Conservation (phyloP, 164 flowering plant species). For the Annona squamosa region DNA sequence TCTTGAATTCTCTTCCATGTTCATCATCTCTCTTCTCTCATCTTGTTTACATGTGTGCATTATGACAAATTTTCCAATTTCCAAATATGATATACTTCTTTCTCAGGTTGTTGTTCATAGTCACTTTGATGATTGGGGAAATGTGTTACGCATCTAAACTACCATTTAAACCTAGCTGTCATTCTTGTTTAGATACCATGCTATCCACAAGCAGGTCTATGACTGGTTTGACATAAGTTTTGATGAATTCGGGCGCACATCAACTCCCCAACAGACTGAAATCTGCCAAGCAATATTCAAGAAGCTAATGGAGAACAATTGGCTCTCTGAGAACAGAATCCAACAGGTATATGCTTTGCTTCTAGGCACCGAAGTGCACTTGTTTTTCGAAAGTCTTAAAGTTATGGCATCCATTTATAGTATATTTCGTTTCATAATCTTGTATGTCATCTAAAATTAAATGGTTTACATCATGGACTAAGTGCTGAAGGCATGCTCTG, state of each 20-base stretch:
- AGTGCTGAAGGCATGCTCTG: no score
- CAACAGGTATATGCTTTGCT: conserved; percentile 49
- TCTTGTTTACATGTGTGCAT: neutral
- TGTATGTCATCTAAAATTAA: no score
- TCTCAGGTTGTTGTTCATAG: neutral
- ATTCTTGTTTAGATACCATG: conserved; percentile 54
- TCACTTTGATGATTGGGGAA: neutral
- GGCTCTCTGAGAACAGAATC: conserved; percentile 85
- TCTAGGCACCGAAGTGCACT: neutral
- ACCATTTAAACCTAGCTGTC: neutral
- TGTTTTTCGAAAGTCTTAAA: no score
- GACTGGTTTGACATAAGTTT: conserved; percentile 88
- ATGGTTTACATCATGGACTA: no score
- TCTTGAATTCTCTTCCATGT: neutral
- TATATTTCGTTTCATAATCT: no score
- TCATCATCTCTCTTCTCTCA: neutral
- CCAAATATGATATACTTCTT: neutral
- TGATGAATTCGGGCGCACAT: conserved; percentile 93
- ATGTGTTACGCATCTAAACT: neutral
- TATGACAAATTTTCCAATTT: neutral
- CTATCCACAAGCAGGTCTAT: conserved; percentile 78
- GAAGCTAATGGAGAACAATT: conserved; percentile 69
- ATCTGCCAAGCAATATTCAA: conserved; percentile 81
- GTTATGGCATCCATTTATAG: no score
- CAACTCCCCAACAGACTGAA: conserved; percentile 86